Evolutionary conservation across 1,284 basidiomycete genomes (phyloP).

Genomic region (Mycena sp.): DNA sequence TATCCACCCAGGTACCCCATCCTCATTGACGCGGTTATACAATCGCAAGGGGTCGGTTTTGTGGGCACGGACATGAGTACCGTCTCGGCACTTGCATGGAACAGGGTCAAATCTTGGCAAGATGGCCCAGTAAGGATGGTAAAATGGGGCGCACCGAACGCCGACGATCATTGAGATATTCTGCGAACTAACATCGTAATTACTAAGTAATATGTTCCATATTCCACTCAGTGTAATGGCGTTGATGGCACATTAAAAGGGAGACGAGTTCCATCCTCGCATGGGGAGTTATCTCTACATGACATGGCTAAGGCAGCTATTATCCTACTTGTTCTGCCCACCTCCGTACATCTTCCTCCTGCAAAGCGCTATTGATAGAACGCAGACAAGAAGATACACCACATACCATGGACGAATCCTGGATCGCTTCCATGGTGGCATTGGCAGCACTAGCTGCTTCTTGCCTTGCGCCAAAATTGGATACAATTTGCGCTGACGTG

Average conservation of each 20-base stretch:
- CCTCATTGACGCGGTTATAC: slow-evolving; percentile 30
- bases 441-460: not conserved
- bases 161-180: slow-evolving; percentile 7
- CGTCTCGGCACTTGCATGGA: slow-evolving; percentile 8
- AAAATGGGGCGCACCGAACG: slow-evolving; percentile 18
- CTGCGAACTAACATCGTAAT: too few relatives aligned
- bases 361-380: not conserved
- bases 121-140: slow-evolving; percentile 20
- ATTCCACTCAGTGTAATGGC: not conserved
- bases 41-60: slow-evolving; percentile 18
- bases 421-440: not conserved
- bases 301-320: not conserved
- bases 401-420: slow-evolving; percentile 1
- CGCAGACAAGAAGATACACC: not conserved
- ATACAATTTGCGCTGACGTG: slow-evolving; percentile 41
- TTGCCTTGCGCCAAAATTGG: slow-evolving; percentile 11
- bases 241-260: too few relatives aligned
- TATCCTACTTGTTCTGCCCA: slow-evolving; percentile 70
- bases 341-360: slow-evolving; percentile 55
- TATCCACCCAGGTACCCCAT: slow-evolving; percentile 21
- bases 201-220: not conserved
- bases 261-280: not conserved
- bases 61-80: slow-evolving; percentile 26
- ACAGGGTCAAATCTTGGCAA: slow-evolving; percentile 25
- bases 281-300: too few relatives aligned